Evolutionary conservation across 768 basidiomycete genomes (phyloP), one percentile per base, ranked within the genome.

Genomic region (Pleurotus eryngii): DNA sequence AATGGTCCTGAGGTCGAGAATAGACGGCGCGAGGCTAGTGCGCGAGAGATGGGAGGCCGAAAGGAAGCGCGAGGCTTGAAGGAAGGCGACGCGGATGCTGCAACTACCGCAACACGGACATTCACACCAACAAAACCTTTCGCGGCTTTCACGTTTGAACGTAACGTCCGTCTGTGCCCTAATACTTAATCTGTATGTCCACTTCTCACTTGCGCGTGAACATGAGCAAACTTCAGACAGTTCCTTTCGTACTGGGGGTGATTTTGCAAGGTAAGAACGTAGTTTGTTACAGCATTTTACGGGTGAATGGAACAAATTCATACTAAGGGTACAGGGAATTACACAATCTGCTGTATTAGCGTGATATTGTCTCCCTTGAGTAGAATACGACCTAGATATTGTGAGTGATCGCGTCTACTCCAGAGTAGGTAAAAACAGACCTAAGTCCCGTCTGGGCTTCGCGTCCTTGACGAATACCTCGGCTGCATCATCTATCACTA

Each of bases 321-420:
- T 42, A 17, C 17, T 11, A 30, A 35, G 26, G 61, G 35, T 55
- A 18, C 5, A 40, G 51, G 14, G 3, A 18, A 5, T 72, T 61
- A 74, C 59, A 67, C 68, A 48, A 75, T 65, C 73, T 87, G 90
- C 68, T 96, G 93, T 69, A 98, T 96, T 55, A 95, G 83, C n/a
- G 96, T 98, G 68, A 98, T 98, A 70, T 95, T 97, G 70, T 98
- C 96, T 58, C 96, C 96, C 74, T 98, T 98, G 61, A 98, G 79
- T 63, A 98, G 79, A 71, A 98, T 92, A 57, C 96, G 92, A 17
- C 96, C 96, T 98, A 65, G 12, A 51, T 9, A 15, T 39, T 15
- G 5, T 35, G 11, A 35, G 30, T 11, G 30, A 11, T 8, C 2
- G 30, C 30, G 30, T 9, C 30, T 11, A 35, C 30, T 35, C 24